Evolutionary conservation across 2,329 filamentous ascomycete genomes (phyloP).

Genomic region (Albophoma yamanashiensis): DNA sequence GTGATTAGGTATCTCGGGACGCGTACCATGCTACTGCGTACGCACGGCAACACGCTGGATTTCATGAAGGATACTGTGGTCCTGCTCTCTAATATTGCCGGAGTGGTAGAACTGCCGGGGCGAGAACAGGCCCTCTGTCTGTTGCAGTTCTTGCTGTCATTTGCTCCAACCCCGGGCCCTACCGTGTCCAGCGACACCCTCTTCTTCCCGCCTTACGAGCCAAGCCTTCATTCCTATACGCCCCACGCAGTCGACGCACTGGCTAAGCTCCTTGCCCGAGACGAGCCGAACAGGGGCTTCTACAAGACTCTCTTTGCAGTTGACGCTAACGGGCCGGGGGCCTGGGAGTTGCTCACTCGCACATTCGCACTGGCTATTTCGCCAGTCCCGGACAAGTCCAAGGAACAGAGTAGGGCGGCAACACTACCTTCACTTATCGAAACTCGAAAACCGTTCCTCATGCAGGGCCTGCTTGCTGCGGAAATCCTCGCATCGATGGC

Average conservation of each 20-base stretch:
- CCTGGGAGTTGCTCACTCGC: conserved; percentile 73
- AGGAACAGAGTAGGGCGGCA: conserved; percentile 42
- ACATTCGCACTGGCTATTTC: conserved; percentile 82
- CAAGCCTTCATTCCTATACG: conserved; percentile 73
- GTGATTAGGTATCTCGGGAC: conserved; percentile 83
- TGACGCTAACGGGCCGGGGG: conserved; percentile 52
- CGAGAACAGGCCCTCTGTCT: conserved; percentile 81
- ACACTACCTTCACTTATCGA: conserved; percentile 61
- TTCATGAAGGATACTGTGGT: conserved; percentile 95
- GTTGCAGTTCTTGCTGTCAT: conserved; percentile 80
- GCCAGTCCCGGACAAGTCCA: conserved; percentile 60
- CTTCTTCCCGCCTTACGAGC: conserved; percentile 73
- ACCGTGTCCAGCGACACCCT: conserved; percentile 44
- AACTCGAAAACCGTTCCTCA: conserved; percentile 75
- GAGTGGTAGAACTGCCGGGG: conserved; percentile 68
- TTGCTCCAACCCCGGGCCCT: conserved; percentile 71
- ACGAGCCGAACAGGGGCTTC: conserved; percentile 82
- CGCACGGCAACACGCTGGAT: conserved; percentile 76
- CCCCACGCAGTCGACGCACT: conserved; percentile 83
- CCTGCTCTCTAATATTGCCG: conserved; percentile 79
- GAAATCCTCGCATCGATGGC: conserved; percentile 76
- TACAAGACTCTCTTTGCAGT: conserved; percentile 74
- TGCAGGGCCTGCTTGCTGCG: conserved; percentile 83
- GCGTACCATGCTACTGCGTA: conserved; percentile 74
- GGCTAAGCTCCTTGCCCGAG: conserved; percentile 82